A percentile compares a stretch with the other conserved stretches of the same genome.
phyloP scores from a whole-genome alignment of 352 stramenopile genomes.

The Pythium graminicola region DNA sequence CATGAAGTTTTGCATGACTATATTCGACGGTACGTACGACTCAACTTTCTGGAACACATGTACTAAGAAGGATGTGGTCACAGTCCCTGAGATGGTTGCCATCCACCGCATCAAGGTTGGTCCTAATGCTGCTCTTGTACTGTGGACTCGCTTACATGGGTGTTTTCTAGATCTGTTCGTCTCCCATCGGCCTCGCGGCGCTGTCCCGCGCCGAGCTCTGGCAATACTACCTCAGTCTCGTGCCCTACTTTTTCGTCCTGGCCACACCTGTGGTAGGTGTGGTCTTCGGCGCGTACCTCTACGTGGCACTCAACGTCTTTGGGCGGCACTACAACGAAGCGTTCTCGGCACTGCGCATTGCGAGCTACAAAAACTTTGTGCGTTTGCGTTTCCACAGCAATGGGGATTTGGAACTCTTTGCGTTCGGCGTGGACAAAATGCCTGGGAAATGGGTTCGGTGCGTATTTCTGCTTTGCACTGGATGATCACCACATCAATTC shows the following conservation, averaged over 20 bases:
- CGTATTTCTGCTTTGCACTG: neutral
- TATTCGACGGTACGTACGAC: constrained; percentile 62
- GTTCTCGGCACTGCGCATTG: constrained; percentile 81
- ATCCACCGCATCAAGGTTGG: constrained; percentile 66
- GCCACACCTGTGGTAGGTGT: constrained; percentile 70
- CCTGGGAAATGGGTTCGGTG: constrained; percentile 76
- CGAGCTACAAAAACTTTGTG: constrained; percentile 88
- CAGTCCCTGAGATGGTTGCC: constrained; percentile 78
- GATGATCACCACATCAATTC: neutral
- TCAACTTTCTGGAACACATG: neutral
- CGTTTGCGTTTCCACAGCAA: constrained; percentile 69
- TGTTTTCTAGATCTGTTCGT: constrained; percentile 52
- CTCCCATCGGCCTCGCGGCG: constrained; percentile 31
- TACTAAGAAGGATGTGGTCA: neutral
- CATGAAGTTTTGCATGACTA: constrained; percentile 72
- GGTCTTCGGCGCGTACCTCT: constrained; percentile 82
- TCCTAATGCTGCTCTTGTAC: no score
- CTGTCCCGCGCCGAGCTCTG: constrained; percentile 70
- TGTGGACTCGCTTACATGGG: neutral
- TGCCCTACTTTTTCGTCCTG: constrained; percentile 86
- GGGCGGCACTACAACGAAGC: constrained; percentile 87
- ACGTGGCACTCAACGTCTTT: constrained; percentile 81
- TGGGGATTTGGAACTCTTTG: constrained; percentile 75
- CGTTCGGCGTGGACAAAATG: constrained; percentile 88
- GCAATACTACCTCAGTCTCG: constrained; percentile 78